phyloP scores from a whole-genome alignment of 768 basidiomycete species.

The Leucogyrophana mollusca region DNA sequence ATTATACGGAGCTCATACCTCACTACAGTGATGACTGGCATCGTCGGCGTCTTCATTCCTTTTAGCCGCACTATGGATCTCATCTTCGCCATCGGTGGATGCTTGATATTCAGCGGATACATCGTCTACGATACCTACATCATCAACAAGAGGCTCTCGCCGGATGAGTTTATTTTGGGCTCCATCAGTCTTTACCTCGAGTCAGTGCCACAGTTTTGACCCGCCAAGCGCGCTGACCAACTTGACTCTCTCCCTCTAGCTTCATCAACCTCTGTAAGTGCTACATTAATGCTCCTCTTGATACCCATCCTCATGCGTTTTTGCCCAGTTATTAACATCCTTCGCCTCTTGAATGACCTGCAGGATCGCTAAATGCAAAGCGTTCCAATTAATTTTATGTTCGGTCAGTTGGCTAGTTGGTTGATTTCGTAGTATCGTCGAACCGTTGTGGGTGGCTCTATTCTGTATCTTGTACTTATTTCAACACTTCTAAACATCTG shows the following conservation, averaged over 20 bases:
- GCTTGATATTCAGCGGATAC: slow-evolving; percentile 86
- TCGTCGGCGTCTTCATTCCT: slow-evolving; percentile 85
- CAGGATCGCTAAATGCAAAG: slow-evolving; percentile 36
- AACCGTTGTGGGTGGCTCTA: no score
- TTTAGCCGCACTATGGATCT: slow-evolving; percentile 82
- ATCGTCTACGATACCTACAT: slow-evolving; percentile 88
- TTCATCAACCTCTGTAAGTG: slow-evolving; percentile 85
- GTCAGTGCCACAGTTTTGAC: slow-evolving; percentile 40
- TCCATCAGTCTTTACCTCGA: slow-evolving; percentile 94
- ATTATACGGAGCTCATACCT: slow-evolving; percentile 1
- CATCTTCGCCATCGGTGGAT: slow-evolving; percentile 73
- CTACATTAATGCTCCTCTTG: neutral
- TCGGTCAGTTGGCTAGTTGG: no score
- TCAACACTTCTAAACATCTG: no score
- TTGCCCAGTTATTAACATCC: slow-evolving; percentile 72
- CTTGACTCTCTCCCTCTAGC: slow-evolving; percentile 35
- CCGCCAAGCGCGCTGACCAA: slow-evolving; percentile 12
- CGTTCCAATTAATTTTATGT: no score
- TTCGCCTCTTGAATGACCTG: slow-evolving; percentile 70
- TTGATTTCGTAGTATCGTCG: no score
- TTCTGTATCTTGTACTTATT: no score
- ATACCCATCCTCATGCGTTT: slow-evolving; percentile 3
- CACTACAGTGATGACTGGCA: slow-evolving; percentile 66
- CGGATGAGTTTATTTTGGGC: slow-evolving; percentile 93
- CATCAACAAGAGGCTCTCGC: slow-evolving; percentile 85